Base-by-base conservation (phyloP, 1,284 basidiomycete genomes). In the Rhodotorula sp. region DNA sequence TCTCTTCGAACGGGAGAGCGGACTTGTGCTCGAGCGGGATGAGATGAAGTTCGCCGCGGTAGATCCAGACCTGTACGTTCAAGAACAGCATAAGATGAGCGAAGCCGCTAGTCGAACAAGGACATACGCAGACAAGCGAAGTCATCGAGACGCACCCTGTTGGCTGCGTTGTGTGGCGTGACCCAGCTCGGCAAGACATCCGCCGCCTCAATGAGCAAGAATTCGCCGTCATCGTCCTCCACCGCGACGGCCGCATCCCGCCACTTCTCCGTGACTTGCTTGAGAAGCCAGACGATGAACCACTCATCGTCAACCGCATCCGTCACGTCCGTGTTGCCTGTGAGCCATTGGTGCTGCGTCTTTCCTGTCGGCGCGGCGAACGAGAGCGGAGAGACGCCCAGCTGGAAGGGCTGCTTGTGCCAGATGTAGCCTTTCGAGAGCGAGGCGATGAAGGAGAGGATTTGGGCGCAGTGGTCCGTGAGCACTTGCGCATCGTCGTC, bases 251-350 rank as follows among this genome's bases (percentile, higher is more conserved):
- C 86, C 54, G 91, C 82, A 74, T 91, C 88, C 22, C 56, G 29
- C 48, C 54, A 93, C 70, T 85, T 86, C 59, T 82, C 81, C 70
- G 87, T 90, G 65, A 94, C 84, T 80, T 91, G 85, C 74, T 84
- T 84, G 71, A 96, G 81, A 48, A 97, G 82, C 90, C 92, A 98
- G 22, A 95, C 91, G 24, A 87, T 85, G 77, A 89, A 89, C 94
- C 94, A 98, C 81, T 98, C 95, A 78, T 98, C 94, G 78, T 98
- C 94, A 27, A 98, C 86, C 62, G 89, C 91, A 80, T 96, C 95
- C 6, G 93, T 93, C 29, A 95, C 89, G 57, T 93, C 84, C 87
- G 93, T 91, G 48, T 83, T 82, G 11, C 92, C 90, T 76, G 90
- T 86, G 0, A 94, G 62, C 47, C 36, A 59, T 10, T 32, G 52